Base-by-base conservation (phyloP, 2,329 filamentous ascomycete species). In the Magnaporthiopsis incrustans region DNA sequence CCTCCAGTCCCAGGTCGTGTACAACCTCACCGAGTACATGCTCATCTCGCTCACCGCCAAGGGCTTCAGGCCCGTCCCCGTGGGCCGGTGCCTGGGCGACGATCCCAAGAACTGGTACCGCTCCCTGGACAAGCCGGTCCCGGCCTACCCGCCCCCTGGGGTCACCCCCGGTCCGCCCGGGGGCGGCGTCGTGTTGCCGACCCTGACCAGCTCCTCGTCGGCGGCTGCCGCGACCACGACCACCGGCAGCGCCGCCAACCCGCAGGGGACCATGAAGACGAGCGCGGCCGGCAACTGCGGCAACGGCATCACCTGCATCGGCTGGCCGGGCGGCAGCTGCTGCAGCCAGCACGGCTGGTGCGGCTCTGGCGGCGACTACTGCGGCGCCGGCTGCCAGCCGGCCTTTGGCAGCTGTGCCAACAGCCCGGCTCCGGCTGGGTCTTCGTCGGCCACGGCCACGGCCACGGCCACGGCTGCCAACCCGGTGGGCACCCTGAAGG, bases 81-180 rank as follows among this genome's bases (percentile, higher is more conserved):
- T 85, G 6, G 84, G 83, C 4, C 77, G 84, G 67, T 86, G 83
- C 68, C 74, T 86, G 18, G 81, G 79, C 22, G 82, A 86, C 67
- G 73, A 81, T 22, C 67, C 69, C 3, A 75, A 73, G 61, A 77
- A 80, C 69, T 86, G 83, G 84, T 86, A 86, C 71, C 80, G 83
- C 50, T 68, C 70, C 38, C 69, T 63, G 32, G 57, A 38, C 62
- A 59, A 59, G 62, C 32, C 57, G 8, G 62, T 63, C 27, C 62
- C 62, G 14, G 32, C 44, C 18, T 63, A 58, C 56, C 62, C 62
- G 15, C 62, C 62, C 26, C 56, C 62, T 8, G 62, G 62, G 18
- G 32, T 59, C 3, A 27, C 32, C 22, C 3, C 50, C 1, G 56
- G 25, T 15, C 27, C 56, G 2, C 14, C 53, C 35, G 12, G 25